Evolutionary conservation across 176 grass and related monocot genomes (phyloP), one percentile per base, ranked within the genome.

Genomic region (Aegilops longissima): DNA sequence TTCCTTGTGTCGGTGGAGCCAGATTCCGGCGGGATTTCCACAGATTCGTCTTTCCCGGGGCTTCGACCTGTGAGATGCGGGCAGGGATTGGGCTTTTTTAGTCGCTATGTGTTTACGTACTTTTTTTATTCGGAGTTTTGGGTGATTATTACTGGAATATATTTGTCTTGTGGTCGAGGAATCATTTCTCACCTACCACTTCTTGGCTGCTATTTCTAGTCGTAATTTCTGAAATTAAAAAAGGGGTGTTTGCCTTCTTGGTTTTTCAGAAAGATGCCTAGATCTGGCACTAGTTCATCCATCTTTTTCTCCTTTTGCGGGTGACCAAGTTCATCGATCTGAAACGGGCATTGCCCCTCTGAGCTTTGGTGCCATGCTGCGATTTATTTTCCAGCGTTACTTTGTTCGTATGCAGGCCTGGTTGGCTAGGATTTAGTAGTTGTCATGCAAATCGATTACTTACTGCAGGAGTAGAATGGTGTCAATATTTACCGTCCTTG

Each of bases 1-100:
- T 23, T 1, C 69, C 21, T 16, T 51, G 76, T 87, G 89, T 87
- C 85, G 89, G 89, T 87, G 85, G 89, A 69, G 85, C 67, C 6
- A 51, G 76, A 61, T 25, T 73, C 21, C 35, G 58, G 11, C 25
- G 89, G 47, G 85, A 84, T 87, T 90, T 76, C 65, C 68, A 13
- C 76, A 76, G 71, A 77, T 84, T 80, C 61, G 81, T 87, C 35
- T 52, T 52, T 52, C 14, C 49, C 14, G 16, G 49, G 49, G 14
- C 49, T 17, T 52, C 49, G 1, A 17, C 49, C 5, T 17, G 49
- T 17, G 49, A 52, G 49, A 52, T 52, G 49, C 49, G 49, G 5
- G 49, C 49, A 52, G 49, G 49, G 49, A 52, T 52, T 52, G 49
- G 49, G 49, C 49, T 17, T 52, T 52, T 52, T 16, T 17, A 52